phyloP scores from a whole-genome alignment of 345 rosid genomes.

The Balakata baccata region DNA sequence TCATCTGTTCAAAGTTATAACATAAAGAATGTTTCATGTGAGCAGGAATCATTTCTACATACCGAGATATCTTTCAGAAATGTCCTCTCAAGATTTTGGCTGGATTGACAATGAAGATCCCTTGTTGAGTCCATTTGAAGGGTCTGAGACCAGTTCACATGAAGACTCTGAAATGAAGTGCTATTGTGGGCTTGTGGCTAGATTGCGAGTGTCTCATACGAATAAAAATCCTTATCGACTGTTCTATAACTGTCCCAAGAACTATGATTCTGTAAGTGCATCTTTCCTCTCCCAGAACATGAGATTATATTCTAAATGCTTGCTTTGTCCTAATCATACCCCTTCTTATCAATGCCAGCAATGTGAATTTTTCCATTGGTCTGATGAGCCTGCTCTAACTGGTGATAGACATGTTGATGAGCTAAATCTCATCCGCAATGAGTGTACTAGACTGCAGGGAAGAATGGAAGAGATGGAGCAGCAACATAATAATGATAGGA shows the following conservation, averaged over 20 bases:
- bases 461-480: background rate
- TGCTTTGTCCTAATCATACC: background rate
- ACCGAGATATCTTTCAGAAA: background rate
- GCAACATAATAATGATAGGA: slow-evolving; percentile 10
- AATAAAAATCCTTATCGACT: slow-evolving; percentile 13
- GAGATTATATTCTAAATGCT: background rate
- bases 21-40: background rate
- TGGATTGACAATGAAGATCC: background rate
- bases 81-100: background rate
- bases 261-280: slow-evolving; percentile 3
- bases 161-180: slow-evolving; percentile 6
- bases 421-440: slow-evolving; percentile 17
- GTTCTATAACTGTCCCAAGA: slow-evolving; percentile 17
- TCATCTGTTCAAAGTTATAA: background rate
- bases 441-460: slow-evolving; percentile 14
- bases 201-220: slow-evolving; percentile 15
- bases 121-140: background rate
- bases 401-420: slow-evolving; percentile 19
- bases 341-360: slow-evolving; percentile 15
- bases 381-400: slow-evolving; percentile 11
- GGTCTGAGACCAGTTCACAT: background rate
- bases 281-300: background rate
- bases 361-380: slow-evolving; percentile 19
- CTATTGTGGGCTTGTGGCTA: slow-evolving; percentile 10
- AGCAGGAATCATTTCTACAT: slow-evolving; percentile 4